A percentile compares a stretch with the other conserved stretches of the same genome.
These are phyloP conservation scores for Podospora sp. DNA, from an alignment of 495 filamentous ascomycete species.

Conservation along the genomic window DNA sequence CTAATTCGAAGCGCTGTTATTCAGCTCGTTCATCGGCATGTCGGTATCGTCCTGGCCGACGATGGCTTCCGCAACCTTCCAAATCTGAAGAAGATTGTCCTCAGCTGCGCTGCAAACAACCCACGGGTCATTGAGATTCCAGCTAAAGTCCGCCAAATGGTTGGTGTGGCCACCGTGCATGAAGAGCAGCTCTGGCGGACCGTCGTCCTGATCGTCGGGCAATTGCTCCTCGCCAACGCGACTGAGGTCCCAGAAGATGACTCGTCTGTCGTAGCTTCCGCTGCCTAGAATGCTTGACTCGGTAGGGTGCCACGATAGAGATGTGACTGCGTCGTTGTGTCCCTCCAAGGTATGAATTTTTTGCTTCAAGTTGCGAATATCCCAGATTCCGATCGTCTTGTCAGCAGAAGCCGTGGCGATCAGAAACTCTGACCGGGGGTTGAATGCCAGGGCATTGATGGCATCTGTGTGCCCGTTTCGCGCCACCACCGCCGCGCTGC, in stretches of 20 bases:
- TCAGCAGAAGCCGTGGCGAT: constrained; percentile 93
- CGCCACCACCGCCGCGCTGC: constrained; percentile 65
- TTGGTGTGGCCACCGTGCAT: constrained; percentile 99
- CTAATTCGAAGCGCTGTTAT: background rate
- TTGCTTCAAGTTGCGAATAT: constrained; percentile 82
- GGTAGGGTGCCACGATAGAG: constrained; percentile 89
- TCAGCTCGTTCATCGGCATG: constrained; percentile 74
- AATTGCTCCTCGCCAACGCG: constrained; percentile 90
- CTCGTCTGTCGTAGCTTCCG: constrained; percentile 85
- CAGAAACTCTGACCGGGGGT: constrained; percentile 81
- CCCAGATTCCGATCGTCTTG: constrained; percentile 93
- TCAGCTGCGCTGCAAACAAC: constrained; percentile 91
- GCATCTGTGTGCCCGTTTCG: constrained; percentile 78
- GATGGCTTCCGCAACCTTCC: constrained; percentile 91
- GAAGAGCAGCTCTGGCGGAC: constrained; percentile 94
- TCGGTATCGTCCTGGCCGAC: constrained; percentile 80
- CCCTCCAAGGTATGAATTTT: constrained; percentile 85
- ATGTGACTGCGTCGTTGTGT: constrained; percentile 86
- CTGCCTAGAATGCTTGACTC: constrained; percentile 87
- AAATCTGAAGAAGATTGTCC: constrained; percentile 95
- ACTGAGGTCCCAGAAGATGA: constrained; percentile 96
- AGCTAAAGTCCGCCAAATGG: constrained; percentile 92
- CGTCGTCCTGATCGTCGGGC: constrained; percentile 94
- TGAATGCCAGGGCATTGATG: constrained; percentile 93
- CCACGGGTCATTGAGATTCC: constrained; percentile 97